These are phyloP conservation scores for Ophiostoma montium DNA, from an alignment of 2,329 filamentous ascomycete genomes.

Conservation along the genomic window DNA sequence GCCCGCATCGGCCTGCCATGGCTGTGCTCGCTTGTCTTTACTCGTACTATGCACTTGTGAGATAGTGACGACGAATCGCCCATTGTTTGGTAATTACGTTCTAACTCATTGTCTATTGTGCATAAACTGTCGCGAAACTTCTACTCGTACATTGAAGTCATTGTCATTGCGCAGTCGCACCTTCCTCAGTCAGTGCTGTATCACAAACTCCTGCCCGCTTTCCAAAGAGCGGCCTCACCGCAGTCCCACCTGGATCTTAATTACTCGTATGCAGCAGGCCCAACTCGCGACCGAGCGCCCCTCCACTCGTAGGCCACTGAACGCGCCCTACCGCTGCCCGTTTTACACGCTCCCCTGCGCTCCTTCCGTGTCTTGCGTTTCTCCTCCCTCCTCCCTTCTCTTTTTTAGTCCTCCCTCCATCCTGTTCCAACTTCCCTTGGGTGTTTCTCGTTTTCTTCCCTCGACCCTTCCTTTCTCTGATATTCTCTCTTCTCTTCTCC, in stretches of 20 bases:
- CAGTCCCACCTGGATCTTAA: neutral
- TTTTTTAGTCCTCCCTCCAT: slow-evolving; percentile 2
- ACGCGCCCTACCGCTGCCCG: neutral
- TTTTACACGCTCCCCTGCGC: neutral
- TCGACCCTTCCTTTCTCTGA: neutral
- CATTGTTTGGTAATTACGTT: neutral
- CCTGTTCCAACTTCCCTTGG: neutral
- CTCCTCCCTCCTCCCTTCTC: neutral
- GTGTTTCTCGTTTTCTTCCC: neutral
- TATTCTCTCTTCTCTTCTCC: neutral
- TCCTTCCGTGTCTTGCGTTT: neutral
- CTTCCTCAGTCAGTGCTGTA: neutral
- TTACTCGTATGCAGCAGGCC: neutral
- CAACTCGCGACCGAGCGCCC: slow-evolving; percentile 6
- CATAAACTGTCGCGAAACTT: neutral
- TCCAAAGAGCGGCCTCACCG: neutral
- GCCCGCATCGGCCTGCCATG: neutral
- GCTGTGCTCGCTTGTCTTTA: neutral
- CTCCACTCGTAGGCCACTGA: neutral
- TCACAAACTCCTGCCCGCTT: neutral
- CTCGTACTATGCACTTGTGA: too few relatives aligned
- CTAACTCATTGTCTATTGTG: neutral
- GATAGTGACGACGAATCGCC: too few relatives aligned
- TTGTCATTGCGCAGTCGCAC: too few relatives aligned
- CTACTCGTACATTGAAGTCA: neutral